Conservation (phyloP, 805 yeast species). For the Candida vartiovaarae region DNA sequence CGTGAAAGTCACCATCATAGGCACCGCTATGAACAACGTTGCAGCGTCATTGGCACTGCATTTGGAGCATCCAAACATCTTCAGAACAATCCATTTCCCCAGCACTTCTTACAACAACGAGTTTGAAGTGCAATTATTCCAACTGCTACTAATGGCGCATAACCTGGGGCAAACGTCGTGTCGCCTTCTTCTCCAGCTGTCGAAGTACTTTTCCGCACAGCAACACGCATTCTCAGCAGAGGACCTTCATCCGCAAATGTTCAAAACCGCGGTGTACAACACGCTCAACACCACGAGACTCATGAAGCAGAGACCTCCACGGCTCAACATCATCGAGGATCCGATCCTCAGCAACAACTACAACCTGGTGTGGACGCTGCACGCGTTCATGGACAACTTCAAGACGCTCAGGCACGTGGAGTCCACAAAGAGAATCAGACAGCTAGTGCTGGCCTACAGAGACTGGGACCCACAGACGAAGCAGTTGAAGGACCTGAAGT, state of each 20-base stretch:
- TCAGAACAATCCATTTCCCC: constrained; percentile 43
- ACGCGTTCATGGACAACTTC: constrained; percentile 31
- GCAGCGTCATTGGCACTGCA: constrained; percentile 48
- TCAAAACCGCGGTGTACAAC: constrained; percentile 24
- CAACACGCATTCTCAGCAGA: constrained; percentile 16
- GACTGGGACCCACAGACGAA: constrained; percentile 15
- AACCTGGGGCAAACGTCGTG: constrained; percentile 42
- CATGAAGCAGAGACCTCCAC: not conserved
- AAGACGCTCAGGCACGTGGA: constrained; percentile 28
- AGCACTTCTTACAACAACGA: constrained; percentile 27
- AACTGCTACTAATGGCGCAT: constrained; percentile 39
- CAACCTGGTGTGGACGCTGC: constrained; percentile 36
- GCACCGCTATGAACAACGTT: constrained; percentile 40
- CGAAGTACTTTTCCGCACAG: constrained; percentile 28
- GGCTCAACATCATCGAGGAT: constrained; percentile 4
- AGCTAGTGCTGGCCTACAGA: constrained; percentile 7
- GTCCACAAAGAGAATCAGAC: constrained; percentile 8
- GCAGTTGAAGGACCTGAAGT: constrained; percentile 15
- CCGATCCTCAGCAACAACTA: constrained; percentile 27
- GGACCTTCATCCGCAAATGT: constrained; percentile 18
- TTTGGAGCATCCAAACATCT: constrained; percentile 49
- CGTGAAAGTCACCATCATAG: constrained; percentile 24
- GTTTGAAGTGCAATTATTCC: constrained; percentile 37
- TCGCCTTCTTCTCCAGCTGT: constrained; percentile 37
- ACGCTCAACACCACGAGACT: constrained; percentile 17